Evolutionary conservation across 179 eudicot species (phyloP), one percentile per base, ranked within the genome.

Genomic region (Corrigiola litoralis): DNA sequence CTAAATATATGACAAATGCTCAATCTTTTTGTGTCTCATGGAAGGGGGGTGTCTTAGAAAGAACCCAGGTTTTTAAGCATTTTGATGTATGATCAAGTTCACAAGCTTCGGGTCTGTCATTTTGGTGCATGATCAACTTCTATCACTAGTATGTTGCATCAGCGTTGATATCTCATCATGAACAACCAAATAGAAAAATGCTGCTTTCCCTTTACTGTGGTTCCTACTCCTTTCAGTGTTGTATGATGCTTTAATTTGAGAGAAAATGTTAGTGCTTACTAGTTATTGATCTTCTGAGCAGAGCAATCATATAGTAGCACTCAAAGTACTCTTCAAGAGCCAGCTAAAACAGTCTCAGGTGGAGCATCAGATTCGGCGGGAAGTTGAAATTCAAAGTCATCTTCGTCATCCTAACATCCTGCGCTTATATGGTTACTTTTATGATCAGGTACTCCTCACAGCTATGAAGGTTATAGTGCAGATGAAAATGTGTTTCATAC

Each of bases 341-440:
- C 95, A 90, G 73, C 79, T 92, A 61, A 87, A 92, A 67, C 95
- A 90, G 81, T 92, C 98, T 23, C 98, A 90, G 76, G 96, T 92
- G 57, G 98, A 92, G 72, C 98, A 92, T 72, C 98, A 92, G 80
- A 95, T 92, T 50, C 87, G 96, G 4, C 84, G 98, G 21, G 98
- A 92, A 81, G 98, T 92, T 46, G 98, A 92, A 73, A 92, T 92
- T 31, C 98, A 92, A 72, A 92, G 97, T 75, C 98, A 92, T 69
- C 97, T 92, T 62, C 85, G 98, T 49, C 94, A 92, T 69, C 87
- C 98, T 36, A 92, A 92, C 75, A 92, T 92, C 38, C 66, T 92
- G 29, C 85, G 98, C 36, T 82, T 92, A 3, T 92, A 90, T 74
- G 98, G 97, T 25, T 92, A 92, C 75, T 92, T 92, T 41, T 92